Evolutionary conservation across 2,329 filamentous ascomycete species (phyloP).

Genomic region (Neonectria ditissima): DNA sequence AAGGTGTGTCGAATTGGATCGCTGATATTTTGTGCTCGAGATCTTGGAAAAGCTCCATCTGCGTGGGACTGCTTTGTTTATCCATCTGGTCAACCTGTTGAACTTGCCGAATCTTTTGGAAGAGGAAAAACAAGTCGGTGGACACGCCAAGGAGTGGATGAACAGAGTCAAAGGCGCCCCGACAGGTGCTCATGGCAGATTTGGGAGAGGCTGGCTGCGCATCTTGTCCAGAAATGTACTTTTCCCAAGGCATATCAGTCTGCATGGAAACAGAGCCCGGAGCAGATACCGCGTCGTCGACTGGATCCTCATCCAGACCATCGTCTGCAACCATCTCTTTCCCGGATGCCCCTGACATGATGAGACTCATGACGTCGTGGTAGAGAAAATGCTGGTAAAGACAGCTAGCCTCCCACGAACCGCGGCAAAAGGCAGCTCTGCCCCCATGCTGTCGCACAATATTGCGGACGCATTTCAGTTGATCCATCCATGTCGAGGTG

Average conservation of each 20-base stretch:
- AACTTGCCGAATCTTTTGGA: slow-evolving; percentile 9
- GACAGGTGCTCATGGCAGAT: not conserved
- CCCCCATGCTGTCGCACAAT: slow-evolving; percentile 8
- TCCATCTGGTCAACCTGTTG: not conserved
- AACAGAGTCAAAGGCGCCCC: not conserved
- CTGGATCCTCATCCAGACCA: not conserved
- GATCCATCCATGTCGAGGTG: slow-evolving; percentile 15
- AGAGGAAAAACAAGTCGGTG: not conserved
- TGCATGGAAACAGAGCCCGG: not conserved
- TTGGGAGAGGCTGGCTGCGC: no score
- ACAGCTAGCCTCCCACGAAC: slow-evolving; percentile 13
- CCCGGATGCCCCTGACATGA: slow-evolving; percentile 4
- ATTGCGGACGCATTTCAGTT: slow-evolving; percentile 15
- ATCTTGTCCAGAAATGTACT: not conserved
- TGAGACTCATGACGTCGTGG: slow-evolving; percentile 24
- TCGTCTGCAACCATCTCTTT: not conserved
- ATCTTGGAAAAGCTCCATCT: not conserved
- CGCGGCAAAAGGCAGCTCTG: not conserved
- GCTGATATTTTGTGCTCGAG: not conserved
- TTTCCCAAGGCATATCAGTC: slow-evolving; percentile 4
- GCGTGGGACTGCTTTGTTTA: not conserved
- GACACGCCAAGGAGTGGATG: slow-evolving; percentile 18
- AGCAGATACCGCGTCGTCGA: not conserved
- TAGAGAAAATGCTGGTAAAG: slow-evolving; percentile 19
- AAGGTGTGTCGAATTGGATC: not conserved